Evolutionary conservation across 1,284 basidiomycete genomes (phyloP).

Genomic region (Coniophora puteana): DNA sequence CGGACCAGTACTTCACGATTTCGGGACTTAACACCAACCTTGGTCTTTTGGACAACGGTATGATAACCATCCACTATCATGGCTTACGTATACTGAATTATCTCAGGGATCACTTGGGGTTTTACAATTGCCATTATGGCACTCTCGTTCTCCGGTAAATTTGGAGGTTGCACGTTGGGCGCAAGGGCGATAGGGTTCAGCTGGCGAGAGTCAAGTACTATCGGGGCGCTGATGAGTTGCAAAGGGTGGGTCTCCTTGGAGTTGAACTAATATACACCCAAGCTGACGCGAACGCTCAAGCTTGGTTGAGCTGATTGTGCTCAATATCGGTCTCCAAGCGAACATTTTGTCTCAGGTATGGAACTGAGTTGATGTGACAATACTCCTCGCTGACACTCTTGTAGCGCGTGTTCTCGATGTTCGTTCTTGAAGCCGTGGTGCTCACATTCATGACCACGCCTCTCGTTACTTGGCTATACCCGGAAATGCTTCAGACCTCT

Average conservation of each 20-base stretch:
- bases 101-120: conserved; percentile 82
- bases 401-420: conserved; percentile 79
- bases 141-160: conserved; percentile 85
- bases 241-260: conserved; percentile 64
- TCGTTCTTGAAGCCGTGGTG: conserved; percentile 84
- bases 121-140: conserved; percentile 81
- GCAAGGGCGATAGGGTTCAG: conserved; percentile 74
- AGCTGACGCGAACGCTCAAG: conserved; percentile 30
- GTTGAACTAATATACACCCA: too few relatives aligned
- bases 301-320: conserved; percentile 88
- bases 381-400: conserved; percentile 8
- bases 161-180: conserved; percentile 65
- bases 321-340: conserved; percentile 89
- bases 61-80: conserved; percentile 26
- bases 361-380: too few relatives aligned
- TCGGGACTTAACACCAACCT: conserved; percentile 90
- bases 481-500: conserved; percentile 22
- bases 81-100: conserved; percentile 43
- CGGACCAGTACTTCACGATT: conserved; percentile 74
- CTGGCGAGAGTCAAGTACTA: conserved; percentile 78
- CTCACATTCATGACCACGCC: conserved; percentile 92
- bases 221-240: conserved; percentile 93
- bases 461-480: conserved; percentile 75
- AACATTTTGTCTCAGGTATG: conserved; percentile 68
- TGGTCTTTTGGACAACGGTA: conserved; percentile 74